Evolutionary conservation across 805 yeast genomes (phyloP).

Genomic region (Monosporozyma unispora): DNA sequence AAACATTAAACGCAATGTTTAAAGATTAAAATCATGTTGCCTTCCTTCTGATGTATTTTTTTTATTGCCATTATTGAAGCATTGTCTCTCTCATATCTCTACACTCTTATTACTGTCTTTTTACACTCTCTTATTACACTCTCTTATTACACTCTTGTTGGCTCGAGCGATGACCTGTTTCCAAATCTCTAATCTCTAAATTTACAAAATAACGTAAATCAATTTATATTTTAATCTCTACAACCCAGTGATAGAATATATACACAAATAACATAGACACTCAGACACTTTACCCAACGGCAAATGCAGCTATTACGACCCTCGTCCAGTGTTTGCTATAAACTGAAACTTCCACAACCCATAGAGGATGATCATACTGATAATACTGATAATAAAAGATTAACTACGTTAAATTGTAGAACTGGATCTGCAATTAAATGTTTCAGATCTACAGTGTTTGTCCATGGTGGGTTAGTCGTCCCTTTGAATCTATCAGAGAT

Average conservation of each 20-base stretch:
- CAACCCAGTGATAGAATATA: no score
- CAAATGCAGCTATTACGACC: conserved; percentile 57
- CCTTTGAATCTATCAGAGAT: conserved; percentile 42
- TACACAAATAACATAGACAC: no score
- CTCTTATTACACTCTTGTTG: background rate
- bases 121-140: no score
- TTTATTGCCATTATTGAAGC: background rate
- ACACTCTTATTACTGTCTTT: no score
- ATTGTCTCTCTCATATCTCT: no score
- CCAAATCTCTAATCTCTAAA: no score
- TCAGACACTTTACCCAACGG: background rate
- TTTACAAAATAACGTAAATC: background rate
- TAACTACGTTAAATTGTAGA: conserved; percentile 41
- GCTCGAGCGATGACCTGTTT: background rate
- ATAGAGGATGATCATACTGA: background rate
- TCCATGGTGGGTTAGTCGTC: conserved; percentile 59
- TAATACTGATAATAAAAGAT: conserved; percentile 15
- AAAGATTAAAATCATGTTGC: conserved; percentile 34
- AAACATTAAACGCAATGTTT: conserved; percentile 13
- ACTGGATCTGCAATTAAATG: conserved; percentile 60
- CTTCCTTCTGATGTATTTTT: conserved; percentile 30
- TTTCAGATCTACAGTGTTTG: conserved; percentile 50
- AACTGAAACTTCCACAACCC: conserved; percentile 45
- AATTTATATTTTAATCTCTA: no score
- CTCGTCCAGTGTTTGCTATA: conserved; percentile 52